phyloP scores from a whole-genome alignment of 2,329 filamentous ascomycete genomes.

The Ciborinia camelliae region DNA sequence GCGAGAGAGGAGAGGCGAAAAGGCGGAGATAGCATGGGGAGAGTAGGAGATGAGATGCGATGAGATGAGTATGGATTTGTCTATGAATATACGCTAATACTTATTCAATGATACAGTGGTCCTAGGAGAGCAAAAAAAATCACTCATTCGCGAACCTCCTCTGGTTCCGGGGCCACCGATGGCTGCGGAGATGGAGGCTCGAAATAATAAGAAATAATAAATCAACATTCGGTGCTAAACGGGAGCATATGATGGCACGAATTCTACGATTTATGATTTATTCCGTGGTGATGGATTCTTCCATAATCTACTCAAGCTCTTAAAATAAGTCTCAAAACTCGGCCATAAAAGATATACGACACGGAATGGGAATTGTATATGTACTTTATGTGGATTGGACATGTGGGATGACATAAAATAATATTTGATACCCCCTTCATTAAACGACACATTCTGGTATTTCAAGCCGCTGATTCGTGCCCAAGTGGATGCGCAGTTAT shows the following conservation, averaged over 20 bases:
- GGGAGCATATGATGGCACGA: background rate
- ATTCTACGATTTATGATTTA: background rate
- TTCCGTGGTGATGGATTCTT: background rate
- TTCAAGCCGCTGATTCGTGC: background rate
- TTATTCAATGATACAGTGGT: conserved; percentile 4
- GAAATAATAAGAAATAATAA: background rate
- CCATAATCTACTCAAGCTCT: background rate
- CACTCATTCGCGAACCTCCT: conserved; percentile 8
- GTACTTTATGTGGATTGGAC: background rate
- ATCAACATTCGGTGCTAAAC: background rate
- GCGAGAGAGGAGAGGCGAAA: background rate
- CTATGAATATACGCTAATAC: conserved; percentile 6
- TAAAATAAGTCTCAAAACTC: background rate
- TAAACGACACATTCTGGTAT: background rate
- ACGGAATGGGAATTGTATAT: background rate
- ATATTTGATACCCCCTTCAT: background rate
- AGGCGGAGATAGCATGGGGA: no score
- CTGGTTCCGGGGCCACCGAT: background rate
- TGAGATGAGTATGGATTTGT: background rate
- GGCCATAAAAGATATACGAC: background rate
- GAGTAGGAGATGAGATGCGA: background rate
- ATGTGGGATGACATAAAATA: background rate
- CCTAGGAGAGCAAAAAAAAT: conserved; percentile 7
- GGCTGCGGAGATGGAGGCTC: background rate
- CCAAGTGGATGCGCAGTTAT: background rate